Evolutionary conservation across 352 stramenopile genomes (phyloP), one percentile per base, ranked within the genome.

Genomic region (Thalassiosira sp.): DNA sequence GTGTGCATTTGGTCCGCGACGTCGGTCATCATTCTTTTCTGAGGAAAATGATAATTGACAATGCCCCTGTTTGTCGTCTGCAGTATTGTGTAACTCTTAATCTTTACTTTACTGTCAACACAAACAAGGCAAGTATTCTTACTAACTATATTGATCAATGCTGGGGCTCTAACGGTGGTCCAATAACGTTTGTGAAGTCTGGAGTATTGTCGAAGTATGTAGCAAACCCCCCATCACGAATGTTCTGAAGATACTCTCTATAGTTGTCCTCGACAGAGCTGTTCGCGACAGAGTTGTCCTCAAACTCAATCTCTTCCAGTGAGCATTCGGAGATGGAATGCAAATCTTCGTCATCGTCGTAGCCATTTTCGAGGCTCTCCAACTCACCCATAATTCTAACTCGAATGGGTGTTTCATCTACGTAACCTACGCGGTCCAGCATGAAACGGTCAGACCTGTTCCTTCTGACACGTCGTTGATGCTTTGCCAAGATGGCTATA

Each of bases 371-470:
- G 45, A 46, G 35, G 10, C 27, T 31, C 28, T 77, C 57, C 24
- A 56, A 16, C 40, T 77, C 67, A 5, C 54, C 58, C 25, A 67
- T 49, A 6, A 79, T 33, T 54, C 49, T 45, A 0, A 72, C 70
- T 22, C 70, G 25, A 20, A 79, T 79, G n/a, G 70, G 70, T 24
- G 68, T 77, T 33, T 79, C 37, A 31, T 72, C 70, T 18, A 24
- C 18, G 43, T 79, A 79, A 33, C 43, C 53, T 15, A 67, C 52
- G 5, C 60, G 48, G 33, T 67, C 20, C 20, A 54, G 10, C 24
- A 24, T 51, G 22, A 15, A 45, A n/a, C 27, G 37, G 11, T 68
- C 27, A 5, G 22, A 33, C 0, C 5, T 58, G 11, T 11, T 20
- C 16, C 20, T 46, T 45, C 60, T 69, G 20, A 18, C 13, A 45